Conservation (phyloP, 148 eudicot species). For the Amaranthus palmeri region DNA sequence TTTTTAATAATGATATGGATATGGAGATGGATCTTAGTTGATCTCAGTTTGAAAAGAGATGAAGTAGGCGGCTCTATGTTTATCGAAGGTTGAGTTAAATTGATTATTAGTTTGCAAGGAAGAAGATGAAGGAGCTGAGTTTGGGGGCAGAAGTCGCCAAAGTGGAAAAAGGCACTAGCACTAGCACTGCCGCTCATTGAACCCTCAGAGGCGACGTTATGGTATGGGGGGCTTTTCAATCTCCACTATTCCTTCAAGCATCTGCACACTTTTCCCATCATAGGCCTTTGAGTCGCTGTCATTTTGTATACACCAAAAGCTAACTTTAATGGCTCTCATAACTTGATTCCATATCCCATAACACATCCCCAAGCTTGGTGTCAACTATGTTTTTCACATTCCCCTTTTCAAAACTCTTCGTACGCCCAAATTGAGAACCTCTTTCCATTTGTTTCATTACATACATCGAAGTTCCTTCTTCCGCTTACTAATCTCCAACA, state of each 20-base stretch:
- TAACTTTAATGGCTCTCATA: conserved; percentile 47
- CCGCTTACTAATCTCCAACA: conserved; percentile 78
- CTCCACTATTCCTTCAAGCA: conserved; percentile 73
- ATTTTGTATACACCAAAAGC: conserved; percentile 96
- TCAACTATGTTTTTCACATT: conserved; percentile 49
- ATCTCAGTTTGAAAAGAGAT: conserved; percentile 27
- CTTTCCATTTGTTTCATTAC: conserved; percentile 47
- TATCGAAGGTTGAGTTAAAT: conserved; percentile 30
- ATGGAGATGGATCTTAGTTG: too few relatives aligned
- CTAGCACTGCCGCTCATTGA: conserved; percentile 25
- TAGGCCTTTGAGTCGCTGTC: conserved; percentile 72
- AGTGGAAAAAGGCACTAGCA: too few relatives aligned
- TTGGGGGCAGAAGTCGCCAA: conserved; percentile 17
- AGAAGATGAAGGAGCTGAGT: conserved; percentile 32
- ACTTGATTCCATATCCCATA: conserved; percentile 57
- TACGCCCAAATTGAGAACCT: conserved; percentile 73
- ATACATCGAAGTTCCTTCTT: conserved; percentile 70
- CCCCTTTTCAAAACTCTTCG: conserved; percentile 66
- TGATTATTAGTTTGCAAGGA: conserved; percentile 17
- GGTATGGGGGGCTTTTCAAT: conserved; percentile 65
- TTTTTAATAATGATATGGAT: too few relatives aligned
- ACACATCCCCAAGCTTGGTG: conserved; percentile 37
- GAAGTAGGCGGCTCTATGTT: conserved; percentile 46
- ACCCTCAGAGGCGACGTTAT: conserved; percentile 37
- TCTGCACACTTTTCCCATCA: conserved; percentile 89